These are phyloP conservation scores for Aegilops longissima DNA, from an alignment of 176 grass and related monocot species.

Conservation along the genomic window DNA sequence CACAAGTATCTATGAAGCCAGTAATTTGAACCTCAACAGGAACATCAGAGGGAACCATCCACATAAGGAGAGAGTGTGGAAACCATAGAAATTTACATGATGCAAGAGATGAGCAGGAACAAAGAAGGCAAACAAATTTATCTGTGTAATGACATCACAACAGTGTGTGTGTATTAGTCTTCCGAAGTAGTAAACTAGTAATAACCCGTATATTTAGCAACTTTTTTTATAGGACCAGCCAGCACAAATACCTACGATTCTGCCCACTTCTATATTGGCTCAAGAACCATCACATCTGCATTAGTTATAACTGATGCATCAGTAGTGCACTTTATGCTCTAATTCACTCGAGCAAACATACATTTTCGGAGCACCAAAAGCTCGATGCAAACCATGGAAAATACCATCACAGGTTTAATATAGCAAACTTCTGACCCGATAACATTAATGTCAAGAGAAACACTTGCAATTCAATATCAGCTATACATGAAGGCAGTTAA, in stretches of 20 bases:
- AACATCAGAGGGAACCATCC: not conserved
- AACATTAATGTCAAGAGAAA: constrained; percentile 2
- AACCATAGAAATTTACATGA: not conserved
- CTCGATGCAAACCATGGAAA: not conserved
- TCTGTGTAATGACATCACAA: not conserved
- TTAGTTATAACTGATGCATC: not conserved
- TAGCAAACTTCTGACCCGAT: not conserved
- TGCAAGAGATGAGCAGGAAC: not conserved
- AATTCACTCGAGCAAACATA: not conserved
- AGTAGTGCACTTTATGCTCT: not conserved
- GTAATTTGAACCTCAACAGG: not conserved
- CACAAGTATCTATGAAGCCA: not conserved
- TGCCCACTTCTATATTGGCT: not conserved
- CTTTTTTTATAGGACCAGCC: not conserved
- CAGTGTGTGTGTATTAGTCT: not conserved
- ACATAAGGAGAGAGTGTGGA: not conserved
- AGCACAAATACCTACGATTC: not conserved
- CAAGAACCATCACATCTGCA: not conserved
- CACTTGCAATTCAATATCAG: not conserved
- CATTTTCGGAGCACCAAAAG: not conserved
- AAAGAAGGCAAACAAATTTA: not conserved
- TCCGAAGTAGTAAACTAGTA: not conserved
- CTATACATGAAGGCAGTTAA: constrained; percentile 18
- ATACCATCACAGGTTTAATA: not conserved
- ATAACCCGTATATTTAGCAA: not conserved